phyloP scores from a whole-genome alignment of 2,329 filamentous ascomycete species.

The Sodiomyces alkalinus region DNA sequence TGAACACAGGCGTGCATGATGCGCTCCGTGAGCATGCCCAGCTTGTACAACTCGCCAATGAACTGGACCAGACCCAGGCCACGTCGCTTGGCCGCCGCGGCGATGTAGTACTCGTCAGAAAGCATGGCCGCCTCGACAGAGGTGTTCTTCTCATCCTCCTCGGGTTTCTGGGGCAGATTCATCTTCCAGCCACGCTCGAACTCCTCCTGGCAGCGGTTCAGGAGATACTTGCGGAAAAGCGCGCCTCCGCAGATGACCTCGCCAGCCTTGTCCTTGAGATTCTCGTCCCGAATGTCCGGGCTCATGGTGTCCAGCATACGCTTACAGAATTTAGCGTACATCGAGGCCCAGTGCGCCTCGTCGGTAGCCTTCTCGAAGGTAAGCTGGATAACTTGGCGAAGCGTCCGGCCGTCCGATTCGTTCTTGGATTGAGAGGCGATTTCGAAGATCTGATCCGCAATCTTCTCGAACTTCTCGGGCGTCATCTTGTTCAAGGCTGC shows the following conservation, averaged over 20 bases:
- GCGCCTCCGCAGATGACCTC: constrained; percentile 83
- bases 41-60: constrained; percentile 97
- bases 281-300: constrained; percentile 86
- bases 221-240: constrained; percentile 94
- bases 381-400: constrained; percentile 95
- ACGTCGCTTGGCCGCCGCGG: constrained; percentile 86
- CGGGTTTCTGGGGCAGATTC: constrained; percentile 60
- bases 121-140: constrained; percentile 64
- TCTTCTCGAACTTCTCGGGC: constrained; percentile 94
- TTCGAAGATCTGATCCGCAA: constrained; percentile 78
- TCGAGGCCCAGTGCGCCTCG: constrained; percentile 94
- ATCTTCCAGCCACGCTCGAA: constrained; percentile 96
- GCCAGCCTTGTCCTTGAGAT: constrained; percentile 78
- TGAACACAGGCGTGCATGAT: constrained; percentile 99
- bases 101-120: constrained; percentile 92
- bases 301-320: constrained; percentile 94
- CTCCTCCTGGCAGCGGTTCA: constrained; percentile 97
- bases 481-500: constrained; percentile 99
- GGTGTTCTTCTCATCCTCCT: constrained; percentile 36
- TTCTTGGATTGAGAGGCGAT: constrained; percentile 94
- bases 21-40: constrained; percentile 93
- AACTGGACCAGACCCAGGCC: constrained; percentile 97
- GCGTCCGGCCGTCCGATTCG: constrained; percentile 81
- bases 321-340: constrained; percentile 98
- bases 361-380: constrained; percentile 99